Conservation (phyloP, 331 rosid genomes). For the Acacia concinna region DNA sequence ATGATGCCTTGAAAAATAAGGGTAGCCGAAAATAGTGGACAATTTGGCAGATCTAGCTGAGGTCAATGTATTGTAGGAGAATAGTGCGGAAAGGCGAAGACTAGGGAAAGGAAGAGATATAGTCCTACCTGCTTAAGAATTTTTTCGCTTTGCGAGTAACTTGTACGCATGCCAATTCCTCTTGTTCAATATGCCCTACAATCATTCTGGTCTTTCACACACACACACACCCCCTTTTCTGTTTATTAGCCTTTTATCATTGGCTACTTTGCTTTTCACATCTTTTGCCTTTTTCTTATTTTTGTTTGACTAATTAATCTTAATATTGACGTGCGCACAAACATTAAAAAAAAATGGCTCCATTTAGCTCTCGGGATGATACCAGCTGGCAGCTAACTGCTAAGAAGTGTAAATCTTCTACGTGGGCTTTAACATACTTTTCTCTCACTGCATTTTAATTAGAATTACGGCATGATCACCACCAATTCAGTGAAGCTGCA, state of each 20-base stretch:
- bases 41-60: slow-evolving; percentile 30
- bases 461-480: not conserved
- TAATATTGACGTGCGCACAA: not conserved
- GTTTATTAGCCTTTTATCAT: not conserved
- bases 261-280: slow-evolving; percentile 6
- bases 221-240: too few species aligned
- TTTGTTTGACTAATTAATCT: not conserved
- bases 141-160: slow-evolving; percentile 10
- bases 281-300: not conserved
- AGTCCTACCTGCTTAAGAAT: not conserved
- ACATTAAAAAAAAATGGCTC: not conserved
- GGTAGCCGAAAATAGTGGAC: too few species aligned
- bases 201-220: too few species aligned
- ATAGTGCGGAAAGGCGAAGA: not conserved
- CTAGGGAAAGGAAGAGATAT: not conserved
- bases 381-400: too few species aligned
- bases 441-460: not conserved
- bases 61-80: not conserved
- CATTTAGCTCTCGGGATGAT: not conserved
- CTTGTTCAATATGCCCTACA: not conserved
- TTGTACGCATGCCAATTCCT: not conserved
- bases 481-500: not conserved
- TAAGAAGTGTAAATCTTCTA: not conserved
- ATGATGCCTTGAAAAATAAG: slow-evolving; percentile 5
- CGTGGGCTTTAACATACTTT: not conserved